Percentiles rank a stretch among this genome's conserved stretches.
phyloP scores from a whole-genome alignment of 1,139 yeast genomes.

The Suhomyces wounanorum region DNA sequence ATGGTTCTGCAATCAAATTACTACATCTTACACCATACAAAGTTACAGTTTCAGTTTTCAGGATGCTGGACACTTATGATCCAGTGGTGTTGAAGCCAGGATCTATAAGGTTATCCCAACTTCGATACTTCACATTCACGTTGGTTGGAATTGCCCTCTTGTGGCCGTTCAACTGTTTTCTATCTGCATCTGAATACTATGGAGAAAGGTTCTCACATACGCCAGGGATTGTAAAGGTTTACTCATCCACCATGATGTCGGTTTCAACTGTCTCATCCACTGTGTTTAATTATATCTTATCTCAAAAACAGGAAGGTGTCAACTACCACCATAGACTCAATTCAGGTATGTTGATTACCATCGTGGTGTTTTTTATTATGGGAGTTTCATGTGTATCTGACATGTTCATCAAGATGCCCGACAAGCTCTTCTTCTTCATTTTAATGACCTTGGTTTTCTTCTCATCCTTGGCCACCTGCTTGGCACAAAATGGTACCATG shows the following conservation, averaged over 20 bases:
- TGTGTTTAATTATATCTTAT: slow-evolving; percentile 59
- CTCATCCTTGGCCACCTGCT: slow-evolving; percentile 66
- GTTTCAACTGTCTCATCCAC: slow-evolving; percentile 77
- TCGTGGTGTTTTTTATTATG: slow-evolving; percentile 51
- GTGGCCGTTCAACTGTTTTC: slow-evolving; percentile 97
- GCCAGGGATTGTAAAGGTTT: slow-evolving; percentile 57
- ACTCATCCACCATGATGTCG: slow-evolving; percentile 88
- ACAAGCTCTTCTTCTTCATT: slow-evolving; percentile 42
- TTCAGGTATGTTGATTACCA: slow-evolving; percentile 59
- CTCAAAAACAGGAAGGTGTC: slow-evolving; percentile 66
- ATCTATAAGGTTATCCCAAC: slow-evolving; percentile 31
- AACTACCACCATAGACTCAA: slow-evolving; percentile 62
- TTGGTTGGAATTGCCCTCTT: slow-evolving; percentile 74
- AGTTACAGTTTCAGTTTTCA: not conserved
- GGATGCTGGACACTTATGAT: slow-evolving; percentile 19
- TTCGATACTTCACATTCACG: slow-evolving; percentile 64
- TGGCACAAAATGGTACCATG: slow-evolving; percentile 88
- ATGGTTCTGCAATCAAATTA: not conserved
- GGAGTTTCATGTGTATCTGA: slow-evolving; percentile 54
- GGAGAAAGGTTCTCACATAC: slow-evolving; percentile 59
- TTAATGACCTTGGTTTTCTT: slow-evolving; percentile 60
- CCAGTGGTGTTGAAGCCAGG: slow-evolving; percentile 29
- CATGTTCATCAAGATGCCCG: slow-evolving; percentile 39
- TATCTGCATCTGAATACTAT: slow-evolving; percentile 85
- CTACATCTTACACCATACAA: not conserved